A percentile compares a stretch with the other conserved stretches of the same genome.
Evolutionary conservation across 2,329 filamentous ascomycete genomes (phyloP).

Genomic region (Bisporella sp.): DNA sequence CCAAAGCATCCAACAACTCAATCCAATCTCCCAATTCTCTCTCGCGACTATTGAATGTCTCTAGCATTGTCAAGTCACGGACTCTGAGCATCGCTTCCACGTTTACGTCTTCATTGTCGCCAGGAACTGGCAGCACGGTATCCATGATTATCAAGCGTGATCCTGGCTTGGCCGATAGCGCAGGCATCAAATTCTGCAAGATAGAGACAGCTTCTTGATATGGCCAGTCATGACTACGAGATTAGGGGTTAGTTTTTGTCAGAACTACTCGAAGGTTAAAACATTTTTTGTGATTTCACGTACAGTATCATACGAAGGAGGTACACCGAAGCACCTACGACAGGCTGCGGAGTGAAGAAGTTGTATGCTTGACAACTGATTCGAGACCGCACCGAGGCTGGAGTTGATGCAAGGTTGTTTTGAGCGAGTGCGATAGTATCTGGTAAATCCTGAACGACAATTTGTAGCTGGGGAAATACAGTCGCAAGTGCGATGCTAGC

Average conservation of each 20-base stretch:
- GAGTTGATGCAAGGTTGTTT: slow-evolving; percentile 1
- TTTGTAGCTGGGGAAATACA: slow-evolving; percentile 23
- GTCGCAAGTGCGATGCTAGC: slow-evolving; percentile 26
- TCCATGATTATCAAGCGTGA: slow-evolving; percentile 26
- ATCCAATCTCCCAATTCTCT: slow-evolving; percentile 28
- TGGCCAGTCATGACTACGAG: slow-evolving; percentile 37
- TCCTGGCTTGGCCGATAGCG: neutral
- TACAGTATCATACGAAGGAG: slow-evolving; percentile 39
- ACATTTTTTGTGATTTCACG: no score
- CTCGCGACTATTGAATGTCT: slow-evolving; percentile 29
- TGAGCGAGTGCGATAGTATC: slow-evolving; percentile 5
- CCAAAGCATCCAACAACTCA: slow-evolving; percentile 20
- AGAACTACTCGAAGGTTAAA: no score
- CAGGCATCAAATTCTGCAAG: slow-evolving; percentile 23
- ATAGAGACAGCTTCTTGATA: slow-evolving; percentile 32
- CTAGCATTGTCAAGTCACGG: slow-evolving; percentile 30
- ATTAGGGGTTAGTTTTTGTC: no score
- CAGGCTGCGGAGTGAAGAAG: slow-evolving; percentile 21
- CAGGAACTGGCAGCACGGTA: slow-evolving; percentile 25
- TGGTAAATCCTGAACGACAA: slow-evolving; percentile 27
- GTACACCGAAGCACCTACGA: slow-evolving; percentile 33
- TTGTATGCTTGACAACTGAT: slow-evolving; percentile 16
- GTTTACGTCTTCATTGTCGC: slow-evolving; percentile 12
- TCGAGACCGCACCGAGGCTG: slow-evolving; percentile 4
- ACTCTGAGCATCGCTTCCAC: slow-evolving; percentile 23